Evolutionary conservation across 257 asterid species (phyloP).

Genomic region (Galeopsis tetrahit): DNA sequence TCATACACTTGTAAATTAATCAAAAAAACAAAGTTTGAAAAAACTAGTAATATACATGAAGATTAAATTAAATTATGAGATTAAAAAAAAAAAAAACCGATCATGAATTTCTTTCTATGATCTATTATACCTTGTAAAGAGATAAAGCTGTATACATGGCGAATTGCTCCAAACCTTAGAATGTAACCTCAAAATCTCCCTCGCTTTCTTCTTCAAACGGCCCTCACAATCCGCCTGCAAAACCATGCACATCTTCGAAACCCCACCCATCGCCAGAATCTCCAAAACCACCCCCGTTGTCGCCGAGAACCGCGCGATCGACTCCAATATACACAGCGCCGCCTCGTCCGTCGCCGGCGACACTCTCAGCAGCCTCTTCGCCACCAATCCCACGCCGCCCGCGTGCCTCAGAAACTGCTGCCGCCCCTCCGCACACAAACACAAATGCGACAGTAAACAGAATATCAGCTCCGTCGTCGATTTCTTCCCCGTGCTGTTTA

Average conservation of each 20-base stretch:
- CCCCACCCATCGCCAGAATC: constrained; percentile 87
- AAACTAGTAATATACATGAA: background rate
- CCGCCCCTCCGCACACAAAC: constrained; percentile 85
- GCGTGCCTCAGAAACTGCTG: constrained; percentile 69
- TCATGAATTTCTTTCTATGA: constrained; percentile 11
- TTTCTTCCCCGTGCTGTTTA: constrained; percentile 44
- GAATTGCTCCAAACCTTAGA: constrained; percentile 70
- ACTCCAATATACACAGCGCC: constrained; percentile 57
- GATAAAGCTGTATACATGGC: constrained; percentile 85
- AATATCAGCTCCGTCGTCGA: constrained; percentile 58
- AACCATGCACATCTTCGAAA: constrained; percentile 85
- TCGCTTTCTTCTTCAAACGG: constrained; percentile 70
- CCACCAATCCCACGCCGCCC: constrained; percentile 63
- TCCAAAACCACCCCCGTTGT: constrained; percentile 67
- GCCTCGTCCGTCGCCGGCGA: constrained; percentile 67
- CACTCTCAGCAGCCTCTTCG: constrained; percentile 68
- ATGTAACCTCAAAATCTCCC: constrained; percentile 78
- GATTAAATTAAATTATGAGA: background rate
- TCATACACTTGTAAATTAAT: too few relatives aligned
- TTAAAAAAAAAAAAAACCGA: background rate
- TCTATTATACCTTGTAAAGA: constrained; percentile 58
- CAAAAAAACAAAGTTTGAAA: too few relatives aligned
- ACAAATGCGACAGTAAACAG: constrained; percentile 58
- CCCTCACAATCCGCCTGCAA: constrained; percentile 75
- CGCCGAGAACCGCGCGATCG: constrained; percentile 59